Percentiles rank a stretch among this genome's conserved stretches.
These are phyloP conservation scores for Annulohypoxylon nitens DNA, from an alignment of 495 filamentous ascomycete species.

Conservation along the genomic window DNA sequence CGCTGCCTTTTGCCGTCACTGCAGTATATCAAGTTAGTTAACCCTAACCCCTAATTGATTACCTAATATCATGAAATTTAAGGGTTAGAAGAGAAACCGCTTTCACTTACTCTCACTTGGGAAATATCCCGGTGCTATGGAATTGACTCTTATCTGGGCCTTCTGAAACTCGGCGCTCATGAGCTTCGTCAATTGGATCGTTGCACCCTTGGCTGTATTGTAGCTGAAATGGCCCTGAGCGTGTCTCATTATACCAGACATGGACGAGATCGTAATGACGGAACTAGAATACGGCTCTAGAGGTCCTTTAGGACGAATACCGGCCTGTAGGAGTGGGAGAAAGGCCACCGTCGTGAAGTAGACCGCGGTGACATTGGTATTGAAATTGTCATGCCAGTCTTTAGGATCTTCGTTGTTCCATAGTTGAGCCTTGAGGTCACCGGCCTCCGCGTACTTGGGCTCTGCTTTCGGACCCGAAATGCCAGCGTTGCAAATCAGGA, in stretches of 20 bases:
- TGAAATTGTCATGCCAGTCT: conserved; percentile 66
- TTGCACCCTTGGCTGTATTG: conserved; percentile 70
- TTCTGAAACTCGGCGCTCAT: conserved; percentile 65
- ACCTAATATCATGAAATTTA: background rate
- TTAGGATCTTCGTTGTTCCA: conserved; percentile 56
- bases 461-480: conserved; percentile 60
- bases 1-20: conserved; percentile 70
- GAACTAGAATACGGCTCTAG: conserved; percentile 61
- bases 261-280: conserved; percentile 69
- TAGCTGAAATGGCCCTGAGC: conserved; percentile 70
- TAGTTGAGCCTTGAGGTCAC: conserved; percentile 62
- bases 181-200: conserved; percentile 72
- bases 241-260: conserved; percentile 68
- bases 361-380: conserved; percentile 71
- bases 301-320: conserved; percentile 58
- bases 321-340: conserved; percentile 65
- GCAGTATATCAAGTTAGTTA: background rate
- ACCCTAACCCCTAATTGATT: background rate
- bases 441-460: conserved; percentile 52
- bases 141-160: conserved; percentile 71
- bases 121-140: conserved; percentile 74
- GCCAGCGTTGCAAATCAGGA: conserved; percentile 76
- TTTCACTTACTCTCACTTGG: conserved; percentile 62
- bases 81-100: background rate
- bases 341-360: conserved; percentile 75